These are phyloP conservation scores for Phaffia tasmanica DNA, from an alignment of 768 basidiomycete genomes.

Conservation along the genomic window DNA sequence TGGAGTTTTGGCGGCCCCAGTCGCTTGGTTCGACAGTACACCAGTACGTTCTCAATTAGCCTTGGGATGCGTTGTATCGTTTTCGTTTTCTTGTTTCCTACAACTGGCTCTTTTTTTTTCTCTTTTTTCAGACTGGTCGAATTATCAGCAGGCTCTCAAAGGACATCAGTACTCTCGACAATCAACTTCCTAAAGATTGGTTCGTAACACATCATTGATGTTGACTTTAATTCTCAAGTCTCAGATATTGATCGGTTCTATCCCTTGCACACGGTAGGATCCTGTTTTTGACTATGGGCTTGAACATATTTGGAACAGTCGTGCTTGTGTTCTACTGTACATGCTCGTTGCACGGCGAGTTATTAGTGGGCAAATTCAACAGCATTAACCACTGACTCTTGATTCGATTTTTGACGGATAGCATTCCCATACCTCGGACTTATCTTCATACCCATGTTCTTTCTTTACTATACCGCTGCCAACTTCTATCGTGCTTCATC, in stretches of 20 bases:
- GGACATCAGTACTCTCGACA: constrained; percentile 39
- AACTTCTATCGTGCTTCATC: constrained; percentile 76
- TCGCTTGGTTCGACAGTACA: constrained; percentile 15
- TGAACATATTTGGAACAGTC: constrained; percentile 19
- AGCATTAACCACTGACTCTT: too few species aligned
- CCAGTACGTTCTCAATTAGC: background rate
- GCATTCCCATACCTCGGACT: constrained; percentile 20
- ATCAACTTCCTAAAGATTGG: constrained; percentile 18
- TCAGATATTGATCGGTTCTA: background rate
- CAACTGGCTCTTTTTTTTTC: background rate
- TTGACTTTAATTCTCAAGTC: background rate
- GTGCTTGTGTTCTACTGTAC: background rate
- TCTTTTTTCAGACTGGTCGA: constrained; percentile 42
- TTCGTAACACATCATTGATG: background rate
- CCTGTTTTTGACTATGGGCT: constrained; percentile 9
- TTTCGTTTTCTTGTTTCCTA: background rate
- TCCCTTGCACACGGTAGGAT: constrained; percentile 5
- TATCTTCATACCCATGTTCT: constrained; percentile 12
- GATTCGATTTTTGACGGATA: constrained; percentile 15
- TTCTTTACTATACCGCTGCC: constrained; percentile 60
- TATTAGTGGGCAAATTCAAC: too few species aligned
- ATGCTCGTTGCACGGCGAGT: too few species aligned
- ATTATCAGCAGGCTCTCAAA: constrained; percentile 36
- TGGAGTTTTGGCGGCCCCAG: constrained; percentile 46
- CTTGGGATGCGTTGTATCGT: background rate